Conservation (phyloP, 331 rosid genomes). For the Pyracantha coccinea region DNA sequence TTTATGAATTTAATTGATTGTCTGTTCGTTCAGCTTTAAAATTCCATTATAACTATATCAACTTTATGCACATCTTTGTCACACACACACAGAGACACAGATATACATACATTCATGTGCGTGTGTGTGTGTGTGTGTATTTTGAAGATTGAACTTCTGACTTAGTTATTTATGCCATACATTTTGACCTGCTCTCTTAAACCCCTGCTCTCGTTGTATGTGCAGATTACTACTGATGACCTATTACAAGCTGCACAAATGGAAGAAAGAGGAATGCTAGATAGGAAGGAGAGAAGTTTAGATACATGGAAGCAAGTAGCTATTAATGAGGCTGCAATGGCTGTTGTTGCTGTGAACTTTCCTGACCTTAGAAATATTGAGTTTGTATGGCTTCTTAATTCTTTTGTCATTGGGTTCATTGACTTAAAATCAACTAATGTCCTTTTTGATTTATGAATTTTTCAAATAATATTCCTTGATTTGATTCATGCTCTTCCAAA, state of each 20-base stretch:
- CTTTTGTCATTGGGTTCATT: constrained; percentile 6
- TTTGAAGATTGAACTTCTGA: neutral
- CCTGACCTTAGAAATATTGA: constrained; percentile 74
- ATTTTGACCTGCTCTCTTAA: neutral
- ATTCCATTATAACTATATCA: neutral
- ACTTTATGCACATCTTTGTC: neutral
- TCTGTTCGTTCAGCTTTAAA: neutral
- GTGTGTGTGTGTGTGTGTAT: neutral
- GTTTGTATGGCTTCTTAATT: constrained; percentile 15
- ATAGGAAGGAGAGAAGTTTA: constrained; percentile 77
- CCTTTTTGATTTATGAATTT: neutral
- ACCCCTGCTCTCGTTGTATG: neutral
- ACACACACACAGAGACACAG: neutral
- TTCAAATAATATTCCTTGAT: neutral
- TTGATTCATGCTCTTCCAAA: neutral
- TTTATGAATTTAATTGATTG: neutral
- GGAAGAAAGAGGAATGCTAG: constrained; percentile 99
- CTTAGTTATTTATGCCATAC: neutral
- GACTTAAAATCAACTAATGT: neutral
- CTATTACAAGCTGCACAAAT: constrained; percentile 98
- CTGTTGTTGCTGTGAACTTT: constrained; percentile 80
- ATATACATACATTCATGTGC: too few species aligned
- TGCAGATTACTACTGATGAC: constrained; percentile 94
- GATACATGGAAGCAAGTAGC: constrained; percentile 93
- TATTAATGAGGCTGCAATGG: constrained; percentile 90